Conservation (phyloP, 2,329 filamentous ascomycete species). For the Dothiorella sarmentorum region DNA sequence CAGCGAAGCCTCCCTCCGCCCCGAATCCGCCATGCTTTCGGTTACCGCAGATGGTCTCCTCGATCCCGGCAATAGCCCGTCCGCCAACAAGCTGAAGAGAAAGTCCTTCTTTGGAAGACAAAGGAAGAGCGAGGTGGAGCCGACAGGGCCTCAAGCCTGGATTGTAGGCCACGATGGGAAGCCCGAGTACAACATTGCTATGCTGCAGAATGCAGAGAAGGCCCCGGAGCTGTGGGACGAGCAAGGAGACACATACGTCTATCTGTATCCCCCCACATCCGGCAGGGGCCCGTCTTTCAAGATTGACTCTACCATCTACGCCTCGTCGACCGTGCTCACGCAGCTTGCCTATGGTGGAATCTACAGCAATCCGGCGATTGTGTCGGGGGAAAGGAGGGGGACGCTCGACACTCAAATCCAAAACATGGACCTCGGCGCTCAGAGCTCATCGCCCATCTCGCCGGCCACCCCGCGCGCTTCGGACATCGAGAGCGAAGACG, state of each 20-base stretch:
- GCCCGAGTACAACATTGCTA: constrained; percentile 53
- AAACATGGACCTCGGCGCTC: constrained; percentile 27
- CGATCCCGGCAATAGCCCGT: constrained; percentile 4
- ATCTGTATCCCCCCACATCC: constrained; percentile 57
- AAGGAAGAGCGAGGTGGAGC: constrained; percentile 26
- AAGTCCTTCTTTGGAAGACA: constrained; percentile 32
- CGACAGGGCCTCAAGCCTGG: constrained; percentile 50
- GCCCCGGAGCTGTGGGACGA: constrained; percentile 62
- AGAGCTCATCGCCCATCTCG: constrained; percentile 25
- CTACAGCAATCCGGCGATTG: constrained; percentile 36
- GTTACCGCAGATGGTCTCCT: constrained; percentile 15
- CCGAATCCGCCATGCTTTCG: constrained; percentile 13
- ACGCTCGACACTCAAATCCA: constrained; percentile 26
- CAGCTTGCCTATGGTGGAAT: constrained; percentile 54
- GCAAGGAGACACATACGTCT: constrained; percentile 60
- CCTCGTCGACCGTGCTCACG: constrained; percentile 54
- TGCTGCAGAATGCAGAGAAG: constrained; percentile 50
- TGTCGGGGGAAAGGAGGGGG: constrained; percentile 28
- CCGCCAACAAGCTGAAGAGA: constrained; percentile 32
- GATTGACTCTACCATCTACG: constrained; percentile 57
- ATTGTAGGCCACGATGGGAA: constrained; percentile 57
- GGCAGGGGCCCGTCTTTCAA: constrained; percentile 59
- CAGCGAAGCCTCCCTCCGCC: constrained; percentile 8
- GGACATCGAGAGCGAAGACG: constrained; percentile 35
- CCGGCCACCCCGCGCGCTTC: constrained; percentile 28